phyloP scores from a whole-genome alignment of 176 grass and related monocot species.

The Carex pumila region DNA sequence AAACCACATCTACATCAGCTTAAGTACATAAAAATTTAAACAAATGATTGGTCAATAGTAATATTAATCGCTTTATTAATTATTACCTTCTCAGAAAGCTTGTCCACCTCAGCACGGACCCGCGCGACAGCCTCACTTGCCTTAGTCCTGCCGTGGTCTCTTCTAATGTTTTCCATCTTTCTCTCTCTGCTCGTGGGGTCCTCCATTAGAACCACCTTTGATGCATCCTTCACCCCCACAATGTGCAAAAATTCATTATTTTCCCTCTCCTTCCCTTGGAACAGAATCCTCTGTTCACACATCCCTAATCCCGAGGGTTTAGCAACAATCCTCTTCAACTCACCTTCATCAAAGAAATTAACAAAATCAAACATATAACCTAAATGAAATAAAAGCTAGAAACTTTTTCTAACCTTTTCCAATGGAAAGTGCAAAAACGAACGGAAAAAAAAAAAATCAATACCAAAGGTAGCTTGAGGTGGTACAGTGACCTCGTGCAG shows the following conservation, averaged over 20 bases:
- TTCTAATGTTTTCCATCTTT: conserved; percentile 34
- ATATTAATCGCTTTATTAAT: background rate
- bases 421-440: background rate
- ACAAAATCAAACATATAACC: background rate
- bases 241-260: conserved; percentile 57
- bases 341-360: conserved; percentile 44
- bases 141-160: conserved; percentile 56
- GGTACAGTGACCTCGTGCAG: conserved; percentile 56
- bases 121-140: conserved; percentile 49
- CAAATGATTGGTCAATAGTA: background rate
- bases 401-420: background rate
- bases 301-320: conserved; percentile 54
- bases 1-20: background rate
- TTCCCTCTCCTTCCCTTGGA: conserved; percentile 78
- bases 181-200: conserved; percentile 47
- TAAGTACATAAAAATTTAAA: background rate
- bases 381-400: background rate
- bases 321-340: conserved; percentile 61
- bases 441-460: background rate
- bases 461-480: conserved; percentile 82
- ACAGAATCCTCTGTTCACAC: conserved; percentile 68
- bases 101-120: conserved; percentile 75
- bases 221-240: conserved; percentile 63
- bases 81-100: conserved; percentile 63
- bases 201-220: conserved; percentile 75